Evolutionary conservation across 2,329 filamentous ascomycete genomes (phyloP), one percentile per base, ranked within the genome.

Genomic region (Verticillium alfalfae): DNA sequence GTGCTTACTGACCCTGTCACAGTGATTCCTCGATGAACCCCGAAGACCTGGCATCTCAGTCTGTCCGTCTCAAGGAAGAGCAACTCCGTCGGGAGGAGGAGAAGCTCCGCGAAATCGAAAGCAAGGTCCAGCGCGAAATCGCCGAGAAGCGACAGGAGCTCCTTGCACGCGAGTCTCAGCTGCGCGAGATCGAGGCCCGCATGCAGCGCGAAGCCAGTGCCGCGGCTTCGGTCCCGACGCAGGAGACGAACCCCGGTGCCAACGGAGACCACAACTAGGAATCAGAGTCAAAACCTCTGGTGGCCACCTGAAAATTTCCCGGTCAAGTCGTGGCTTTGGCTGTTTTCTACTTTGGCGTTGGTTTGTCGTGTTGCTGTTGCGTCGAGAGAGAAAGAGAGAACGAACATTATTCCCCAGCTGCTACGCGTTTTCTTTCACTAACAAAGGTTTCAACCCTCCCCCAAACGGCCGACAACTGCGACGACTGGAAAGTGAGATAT

Each of bases 71-170:
- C 77, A 99, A 99, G 92, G 95, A 99, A 78, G 95, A 99, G 81
- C 95, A 99, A 79, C 91, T 99, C 70, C 92, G 95, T 75, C 93
- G 95, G 73, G 95, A 99, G 80, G 95, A 99, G 83, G 95, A 99
- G 90, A 99, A 99, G 85, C 89, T 99, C 67, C 92, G 95, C 78
- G 95, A 99, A 83, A 98, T 99, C 76, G 95, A 99, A 77, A 84
- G 97, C 83, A 99, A 99, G 89, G 95, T 99, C 66, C 95, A 99
- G 83, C 92, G 95, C 75, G 95, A 99, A 81, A 99, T 99, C 83
- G 97, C 97, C 81, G 95, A 98, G 87, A 99, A 99, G 88, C 89
- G 95, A 81, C 95, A 99, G 82, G 95, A 99, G 80, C 86, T 99
- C 65, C 77, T 99, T 79, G 95, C 95, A 67, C 93, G 95, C 78